phyloP scores from a whole-genome alignment of 225 moss, liverwort and hornwort genomes.

The Marchantia paleacea region DNA sequence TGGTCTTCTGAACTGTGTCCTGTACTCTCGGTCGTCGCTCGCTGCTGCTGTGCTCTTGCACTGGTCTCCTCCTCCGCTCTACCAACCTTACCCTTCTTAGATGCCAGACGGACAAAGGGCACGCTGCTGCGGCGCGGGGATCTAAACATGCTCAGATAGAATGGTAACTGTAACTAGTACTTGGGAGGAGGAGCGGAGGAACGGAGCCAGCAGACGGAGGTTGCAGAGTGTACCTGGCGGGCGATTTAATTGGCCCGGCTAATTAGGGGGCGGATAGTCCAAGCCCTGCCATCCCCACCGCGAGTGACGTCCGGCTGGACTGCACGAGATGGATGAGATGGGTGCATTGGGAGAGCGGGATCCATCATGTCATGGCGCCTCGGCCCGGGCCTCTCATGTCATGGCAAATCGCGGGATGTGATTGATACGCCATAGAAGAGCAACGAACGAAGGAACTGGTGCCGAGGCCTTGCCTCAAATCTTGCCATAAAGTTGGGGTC shows the following conservation, averaged over 20 bases:
- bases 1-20: background rate
- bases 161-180: no score
- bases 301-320: conserved; percentile 1
- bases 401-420: background rate
- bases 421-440: background rate
- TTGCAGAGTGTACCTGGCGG: background rate
- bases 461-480: conserved; percentile 2
- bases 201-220: background rate
- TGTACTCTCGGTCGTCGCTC: background rate
- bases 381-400: background rate
- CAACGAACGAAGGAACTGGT: background rate
- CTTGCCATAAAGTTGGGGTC: conserved; percentile 4
- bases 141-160: background rate
- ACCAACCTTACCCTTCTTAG: conserved; percentile 8
- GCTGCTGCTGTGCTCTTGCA: no score
- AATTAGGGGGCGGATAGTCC: background rate
- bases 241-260: background rate
- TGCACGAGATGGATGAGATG: background rate
- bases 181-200: background rate
- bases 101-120: background rate
- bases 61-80: background rate
- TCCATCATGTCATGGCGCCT: background rate
- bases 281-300: background rate
- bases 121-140: background rate
- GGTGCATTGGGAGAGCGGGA: no score